Conservation (phyloP, 1,139 yeast species). For the Geotrichum australiense region DNA sequence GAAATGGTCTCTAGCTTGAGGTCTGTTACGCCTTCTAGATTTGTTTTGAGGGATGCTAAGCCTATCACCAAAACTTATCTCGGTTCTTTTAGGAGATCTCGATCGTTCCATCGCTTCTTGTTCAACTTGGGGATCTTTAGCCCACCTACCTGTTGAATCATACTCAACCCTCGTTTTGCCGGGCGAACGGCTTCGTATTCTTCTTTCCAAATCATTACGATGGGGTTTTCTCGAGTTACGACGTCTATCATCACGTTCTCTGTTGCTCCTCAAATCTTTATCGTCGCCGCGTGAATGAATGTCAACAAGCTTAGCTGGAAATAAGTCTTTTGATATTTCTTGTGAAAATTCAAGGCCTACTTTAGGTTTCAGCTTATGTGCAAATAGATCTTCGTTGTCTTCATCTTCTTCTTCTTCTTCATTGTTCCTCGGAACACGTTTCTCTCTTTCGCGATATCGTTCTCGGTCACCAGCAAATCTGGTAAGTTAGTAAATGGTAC, state of each 20-base stretch:
- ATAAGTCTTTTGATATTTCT: slow-evolving; percentile 18
- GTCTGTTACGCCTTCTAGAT: not conserved
- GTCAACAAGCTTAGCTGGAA: slow-evolving; percentile 18
- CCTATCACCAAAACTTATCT: not conserved
- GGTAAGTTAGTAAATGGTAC: too few relatives aligned
- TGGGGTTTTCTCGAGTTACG: slow-evolving; percentile 2
- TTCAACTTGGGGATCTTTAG: slow-evolving; percentile 3
- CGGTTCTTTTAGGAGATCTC: not conserved
- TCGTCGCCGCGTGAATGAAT: slow-evolving; percentile 1
- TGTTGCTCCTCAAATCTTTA: not conserved
- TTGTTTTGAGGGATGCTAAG: not conserved
- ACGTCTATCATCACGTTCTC: slow-evolving; percentile 21
- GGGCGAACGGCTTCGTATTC: not conserved
- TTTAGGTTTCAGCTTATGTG: not conserved
- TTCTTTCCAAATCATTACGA: not conserved
- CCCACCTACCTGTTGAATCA: slow-evolving; percentile 8
- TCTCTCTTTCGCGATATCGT: too few relatives aligned
- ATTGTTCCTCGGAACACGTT: too few relatives aligned
- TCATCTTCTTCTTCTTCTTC: too few relatives aligned
- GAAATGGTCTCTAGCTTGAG: slow-evolving; percentile 2
- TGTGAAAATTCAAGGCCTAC: too few relatives aligned
- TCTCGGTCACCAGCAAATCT: too few relatives aligned
- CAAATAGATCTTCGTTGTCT: slow-evolving; percentile 6
- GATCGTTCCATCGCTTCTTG: not conserved
- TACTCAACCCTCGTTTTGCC: slow-evolving; percentile 3